Conservation (phyloP, 2,329 filamentous ascomycete species). For the Colletotrichum sp. region DNA sequence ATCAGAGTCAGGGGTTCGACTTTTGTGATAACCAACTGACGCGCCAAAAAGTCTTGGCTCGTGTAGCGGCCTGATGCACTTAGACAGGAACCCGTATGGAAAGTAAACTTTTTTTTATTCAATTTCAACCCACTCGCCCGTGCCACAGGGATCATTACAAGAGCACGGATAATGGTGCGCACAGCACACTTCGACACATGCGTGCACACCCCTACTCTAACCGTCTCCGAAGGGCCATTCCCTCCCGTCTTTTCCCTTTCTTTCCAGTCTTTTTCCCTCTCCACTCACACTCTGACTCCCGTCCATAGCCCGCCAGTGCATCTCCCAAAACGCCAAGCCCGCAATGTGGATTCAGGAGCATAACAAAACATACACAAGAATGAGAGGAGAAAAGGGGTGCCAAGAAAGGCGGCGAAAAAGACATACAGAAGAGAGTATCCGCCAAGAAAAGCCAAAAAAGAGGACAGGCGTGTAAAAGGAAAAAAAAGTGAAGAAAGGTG, state of each 20-base stretch:
- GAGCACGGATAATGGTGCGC: constrained; percentile 8
- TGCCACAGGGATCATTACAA: not conserved
- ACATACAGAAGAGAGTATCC: not conserved
- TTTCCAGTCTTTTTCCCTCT: not conserved
- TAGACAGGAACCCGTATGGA: not conserved
- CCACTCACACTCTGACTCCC: not conserved
- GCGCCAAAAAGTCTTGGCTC: not conserved
- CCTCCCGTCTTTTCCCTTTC: not conserved
- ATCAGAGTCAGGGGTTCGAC: not conserved
- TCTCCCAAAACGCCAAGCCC: constrained; percentile 19
- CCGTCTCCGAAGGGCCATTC: not conserved
- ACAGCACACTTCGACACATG: not conserved
- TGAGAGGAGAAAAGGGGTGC: not conserved
- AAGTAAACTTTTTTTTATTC: not conserved
- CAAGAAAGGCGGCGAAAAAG: not conserved
- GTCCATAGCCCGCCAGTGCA: not conserved
- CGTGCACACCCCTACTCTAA: not conserved
- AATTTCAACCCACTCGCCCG: not conserved
- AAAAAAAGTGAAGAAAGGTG: not conserved
- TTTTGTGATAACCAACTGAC: not conserved
- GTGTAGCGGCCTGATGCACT: not conserved
- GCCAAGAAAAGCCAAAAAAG: not conserved
- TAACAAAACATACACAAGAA: not conserved
- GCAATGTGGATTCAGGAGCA: not conserved
- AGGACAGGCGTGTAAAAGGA: not conserved